phyloP scores from a whole-genome alignment of 441 rosid genomes.

The Syzygium malaccense region DNA sequence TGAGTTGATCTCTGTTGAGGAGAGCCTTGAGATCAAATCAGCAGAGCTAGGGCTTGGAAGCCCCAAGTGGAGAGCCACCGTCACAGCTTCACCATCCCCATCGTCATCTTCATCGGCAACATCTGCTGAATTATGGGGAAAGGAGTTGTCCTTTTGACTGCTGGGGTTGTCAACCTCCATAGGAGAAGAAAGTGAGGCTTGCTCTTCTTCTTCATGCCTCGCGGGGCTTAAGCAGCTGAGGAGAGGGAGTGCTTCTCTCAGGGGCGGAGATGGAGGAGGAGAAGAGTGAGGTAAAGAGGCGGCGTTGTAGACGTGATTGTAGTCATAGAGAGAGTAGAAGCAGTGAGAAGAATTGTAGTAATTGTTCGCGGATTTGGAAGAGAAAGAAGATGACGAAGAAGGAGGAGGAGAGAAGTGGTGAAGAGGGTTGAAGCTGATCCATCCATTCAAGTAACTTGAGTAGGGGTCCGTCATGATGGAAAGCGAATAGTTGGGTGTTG shows the following conservation, averaged over 20 bases:
- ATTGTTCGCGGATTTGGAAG: constrained; percentile 7
- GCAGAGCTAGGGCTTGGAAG: constrained; percentile 76
- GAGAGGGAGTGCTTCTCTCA: constrained; percentile 83
- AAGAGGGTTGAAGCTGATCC: constrained; percentile 36
- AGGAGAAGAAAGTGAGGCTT: constrained; percentile 26
- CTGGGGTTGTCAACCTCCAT: constrained; percentile 42
- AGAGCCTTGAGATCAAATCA: constrained; percentile 29
- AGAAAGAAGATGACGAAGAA: constrained; percentile 5
- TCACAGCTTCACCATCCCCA: constrained; percentile 33
- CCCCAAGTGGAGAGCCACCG: constrained; percentile 91
- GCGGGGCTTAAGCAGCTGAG: constrained; percentile 49
- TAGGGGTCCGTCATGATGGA: constrained; percentile 73
- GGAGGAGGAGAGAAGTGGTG: constrained; percentile 25
- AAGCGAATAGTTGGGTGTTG: constrained; percentile 7
- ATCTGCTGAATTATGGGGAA: not conserved
- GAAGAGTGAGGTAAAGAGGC: constrained; percentile 10
- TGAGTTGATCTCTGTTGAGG: constrained; percentile 45
- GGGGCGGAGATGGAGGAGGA: constrained; percentile 81
- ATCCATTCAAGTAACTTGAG: constrained; percentile 43
- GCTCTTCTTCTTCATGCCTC: constrained; percentile 19
- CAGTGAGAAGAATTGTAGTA: constrained; percentile 9
- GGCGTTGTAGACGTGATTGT: constrained; percentile 15
- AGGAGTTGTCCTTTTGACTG: not conserved
- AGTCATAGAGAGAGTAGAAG: constrained; percentile 17
- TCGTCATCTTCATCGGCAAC: constrained; percentile 9